These are phyloP conservation scores for Russula olivacea DNA, from an alignment of 768 basidiomycete genomes.

Conservation along the genomic window DNA sequence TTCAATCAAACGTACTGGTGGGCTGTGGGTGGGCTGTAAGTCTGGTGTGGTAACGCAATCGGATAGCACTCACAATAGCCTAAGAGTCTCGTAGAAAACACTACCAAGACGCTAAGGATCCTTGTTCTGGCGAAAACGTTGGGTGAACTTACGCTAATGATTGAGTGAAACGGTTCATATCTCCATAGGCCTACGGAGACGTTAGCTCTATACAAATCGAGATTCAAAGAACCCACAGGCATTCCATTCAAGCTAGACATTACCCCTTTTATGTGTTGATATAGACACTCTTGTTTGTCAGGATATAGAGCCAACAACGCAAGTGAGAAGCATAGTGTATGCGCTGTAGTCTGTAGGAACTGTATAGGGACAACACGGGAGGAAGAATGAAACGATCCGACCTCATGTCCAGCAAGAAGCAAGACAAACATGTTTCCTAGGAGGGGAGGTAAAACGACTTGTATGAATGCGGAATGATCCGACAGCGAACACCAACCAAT, in stretches of 20 bases:
- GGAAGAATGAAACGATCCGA: background rate
- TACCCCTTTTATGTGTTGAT: constrained; percentile 33
- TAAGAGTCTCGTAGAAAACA: too few relatives aligned
- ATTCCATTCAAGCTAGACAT: constrained; percentile 26
- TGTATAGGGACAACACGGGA: too few relatives aligned
- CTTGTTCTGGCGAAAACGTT: too few relatives aligned
- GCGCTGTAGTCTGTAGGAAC: constrained; percentile 33
- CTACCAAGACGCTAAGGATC: too few relatives aligned
- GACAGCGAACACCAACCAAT: constrained; percentile 29
- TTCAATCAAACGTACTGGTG: constrained; percentile 4
- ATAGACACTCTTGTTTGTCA: constrained; percentile 39
- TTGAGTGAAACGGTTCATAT: background rate
- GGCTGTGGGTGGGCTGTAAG: constrained; percentile 5
- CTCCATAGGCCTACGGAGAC: background rate
- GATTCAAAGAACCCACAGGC: too few relatives aligned
- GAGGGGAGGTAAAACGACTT: background rate
- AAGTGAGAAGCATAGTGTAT: constrained; percentile 37
- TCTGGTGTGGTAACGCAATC: too few relatives aligned
- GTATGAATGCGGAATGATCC: background rate
- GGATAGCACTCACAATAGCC: constrained; percentile 28
- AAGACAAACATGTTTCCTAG: constrained; percentile 31
- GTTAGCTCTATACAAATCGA: background rate
- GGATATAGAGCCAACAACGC: constrained; percentile 39
- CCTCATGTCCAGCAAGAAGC: constrained; percentile 34
- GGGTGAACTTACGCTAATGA: background rate